phyloP scores from a whole-genome alignment of 176 grass and related monocot species.

The Bonia amplexicaulis region DNA sequence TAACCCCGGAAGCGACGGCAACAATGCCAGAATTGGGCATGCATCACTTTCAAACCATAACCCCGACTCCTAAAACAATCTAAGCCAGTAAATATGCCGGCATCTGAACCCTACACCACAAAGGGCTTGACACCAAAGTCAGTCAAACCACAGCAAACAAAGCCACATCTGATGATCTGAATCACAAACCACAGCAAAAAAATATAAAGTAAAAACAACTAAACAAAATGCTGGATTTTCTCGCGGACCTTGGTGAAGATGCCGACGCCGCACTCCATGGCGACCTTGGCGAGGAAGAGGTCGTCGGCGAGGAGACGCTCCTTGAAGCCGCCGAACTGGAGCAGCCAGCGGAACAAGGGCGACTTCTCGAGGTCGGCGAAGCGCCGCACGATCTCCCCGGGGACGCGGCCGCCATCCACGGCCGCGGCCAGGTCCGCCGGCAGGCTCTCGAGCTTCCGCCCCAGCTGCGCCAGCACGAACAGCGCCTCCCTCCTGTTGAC shows the following conservation, averaged over 20 bases:
- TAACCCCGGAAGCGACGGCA: background rate
- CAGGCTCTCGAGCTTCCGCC: slow-evolving; percentile 72
- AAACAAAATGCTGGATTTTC: background rate
- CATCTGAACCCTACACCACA: slow-evolving; percentile 24
- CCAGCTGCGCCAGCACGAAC: slow-evolving; percentile 75
- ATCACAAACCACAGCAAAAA: slow-evolving; percentile 12
- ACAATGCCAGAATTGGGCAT: background rate
- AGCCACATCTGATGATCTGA: slow-evolving; percentile 21
- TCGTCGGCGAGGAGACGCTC: slow-evolving; percentile 96
- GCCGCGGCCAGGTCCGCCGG: slow-evolving; percentile 75
- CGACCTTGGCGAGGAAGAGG: slow-evolving; percentile 92
- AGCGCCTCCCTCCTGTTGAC: slow-evolving; percentile 52
- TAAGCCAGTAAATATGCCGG: slow-evolving; percentile 1
- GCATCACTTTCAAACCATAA: slow-evolving; percentile 25
- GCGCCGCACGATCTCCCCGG: slow-evolving; percentile 60
- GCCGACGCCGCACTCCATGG: slow-evolving; percentile 91
- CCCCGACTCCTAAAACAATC: background rate
- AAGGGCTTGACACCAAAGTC: background rate
- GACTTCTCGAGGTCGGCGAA: slow-evolving; percentile 77
- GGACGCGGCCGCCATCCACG: slow-evolving; percentile 60
- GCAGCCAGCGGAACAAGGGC: slow-evolving; percentile 63
- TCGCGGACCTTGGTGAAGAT: slow-evolving; percentile 87
- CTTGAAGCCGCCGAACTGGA: slow-evolving; percentile 93
- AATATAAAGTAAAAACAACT: background rate
- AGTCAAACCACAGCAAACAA: slow-evolving; percentile 13